Evolutionary conservation across 2,329 filamentous ascomycete species (phyloP), one percentile per base, ranked within the genome.

Genomic region (Fusarium nodosum): DNA sequence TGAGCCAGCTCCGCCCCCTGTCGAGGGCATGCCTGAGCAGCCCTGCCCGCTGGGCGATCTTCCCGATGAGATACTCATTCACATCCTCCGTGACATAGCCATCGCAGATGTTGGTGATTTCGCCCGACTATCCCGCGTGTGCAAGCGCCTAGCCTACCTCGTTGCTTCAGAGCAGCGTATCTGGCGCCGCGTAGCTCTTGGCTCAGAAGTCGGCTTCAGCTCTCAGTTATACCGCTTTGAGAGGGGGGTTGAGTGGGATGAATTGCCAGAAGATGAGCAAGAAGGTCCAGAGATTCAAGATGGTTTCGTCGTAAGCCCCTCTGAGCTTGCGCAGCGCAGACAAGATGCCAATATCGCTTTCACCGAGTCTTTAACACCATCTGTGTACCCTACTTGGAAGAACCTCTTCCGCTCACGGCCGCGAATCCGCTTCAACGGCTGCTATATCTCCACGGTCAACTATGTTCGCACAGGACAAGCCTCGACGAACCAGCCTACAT

Each of bases 391-490:
- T 5, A 80, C 86, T 3, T 91, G 88, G 87, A 82, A 87, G 74
- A 79, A 82, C 55, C 93, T 97, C 83, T 97, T 97, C 82, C 92
- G 91, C 39, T 83, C 84, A 7, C 91, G 94, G 16, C 95, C 96
- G 4, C 90, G 96, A 44, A 86, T 98, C 64, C 93, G 96, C 60
- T 99, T 97, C 84, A 96, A 96, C 75, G 96, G 96, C 28, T 92
- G 93, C 80, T 99, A 99, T 82, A 98, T 99, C 79, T 93, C 90
- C 79, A 98, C 95, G 0, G 94, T 97, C 62, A 98, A 98, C 82
- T 99, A 99, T 81, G 89, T 93, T 51, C 92, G 96, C 26, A 84
- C 93, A 1, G 96, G 96, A 33, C 91, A 91, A 62, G 86, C 90
- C 13, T 90, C 89, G 5, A 86, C 87, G 22, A 91, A 90, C 68